phyloP scores from a whole-genome alignment of 345 rosid species.

The Limnanthes douglasii region DNA sequence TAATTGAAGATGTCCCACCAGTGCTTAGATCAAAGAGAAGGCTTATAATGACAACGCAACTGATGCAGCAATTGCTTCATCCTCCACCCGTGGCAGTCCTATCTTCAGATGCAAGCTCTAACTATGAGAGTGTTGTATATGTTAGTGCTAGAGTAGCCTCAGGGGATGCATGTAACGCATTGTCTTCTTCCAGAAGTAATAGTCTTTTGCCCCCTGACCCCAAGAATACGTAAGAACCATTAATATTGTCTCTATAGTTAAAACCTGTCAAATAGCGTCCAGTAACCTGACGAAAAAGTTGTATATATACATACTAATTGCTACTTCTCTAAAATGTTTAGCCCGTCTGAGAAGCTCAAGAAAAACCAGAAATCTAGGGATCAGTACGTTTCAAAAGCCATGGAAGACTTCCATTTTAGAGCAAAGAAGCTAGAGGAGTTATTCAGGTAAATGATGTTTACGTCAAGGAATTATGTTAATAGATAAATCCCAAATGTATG shows the following conservation, averaged over 20 bases:
- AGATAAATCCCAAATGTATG: neutral
- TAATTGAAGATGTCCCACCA: slow-evolving; percentile 29
- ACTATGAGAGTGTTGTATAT: slow-evolving; percentile 37
- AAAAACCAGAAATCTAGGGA: slow-evolving; percentile 26
- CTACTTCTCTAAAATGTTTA: slow-evolving; percentile 6
- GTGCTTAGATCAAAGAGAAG: slow-evolving; percentile 55
- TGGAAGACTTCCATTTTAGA: slow-evolving; percentile 44
- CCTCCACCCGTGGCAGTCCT: slow-evolving; percentile 38
- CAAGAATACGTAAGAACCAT: slow-evolving; percentile 40
- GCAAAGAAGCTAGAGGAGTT: slow-evolving; percentile 47
- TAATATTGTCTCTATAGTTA: neutral
- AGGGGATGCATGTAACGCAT: slow-evolving; percentile 58
- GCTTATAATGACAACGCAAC: slow-evolving; percentile 57
- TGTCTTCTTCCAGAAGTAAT: slow-evolving; percentile 18
- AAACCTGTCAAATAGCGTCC: neutral
- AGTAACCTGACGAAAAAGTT: neutral
- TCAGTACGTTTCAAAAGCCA: slow-evolving; percentile 37
- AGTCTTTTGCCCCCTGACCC: slow-evolving; percentile 9
- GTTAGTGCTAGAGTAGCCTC: slow-evolving; percentile 36
- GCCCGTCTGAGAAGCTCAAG: slow-evolving; percentile 27
- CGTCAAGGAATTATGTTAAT: neutral
- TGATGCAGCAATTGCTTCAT: slow-evolving; percentile 54
- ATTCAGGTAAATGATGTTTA: slow-evolving; percentile 28
- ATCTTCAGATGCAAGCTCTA: slow-evolving; percentile 26
- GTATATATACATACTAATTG: neutral